A percentile compares a stretch with the other conserved stretches of the same genome.
These are phyloP conservation scores for Pyronema omphalodes DNA, from an alignment of 495 filamentous ascomycete genomes.

Conservation along the genomic window DNA sequence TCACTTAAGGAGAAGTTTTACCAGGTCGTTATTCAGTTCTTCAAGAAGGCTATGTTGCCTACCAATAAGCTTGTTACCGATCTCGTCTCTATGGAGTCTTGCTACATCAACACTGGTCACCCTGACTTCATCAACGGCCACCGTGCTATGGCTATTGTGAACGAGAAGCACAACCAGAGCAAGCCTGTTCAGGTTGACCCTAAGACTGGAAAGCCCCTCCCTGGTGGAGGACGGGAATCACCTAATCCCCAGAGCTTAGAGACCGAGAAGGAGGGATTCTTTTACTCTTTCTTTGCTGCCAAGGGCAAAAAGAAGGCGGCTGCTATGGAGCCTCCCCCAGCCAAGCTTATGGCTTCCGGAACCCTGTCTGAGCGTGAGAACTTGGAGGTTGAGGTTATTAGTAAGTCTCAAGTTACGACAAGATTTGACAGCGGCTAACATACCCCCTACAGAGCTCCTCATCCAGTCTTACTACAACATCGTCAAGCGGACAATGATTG, in stretches of 20 bases:
- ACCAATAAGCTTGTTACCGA: slow-evolving; percentile 94
- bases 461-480: slow-evolving; percentile 97
- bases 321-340: slow-evolving; percentile 89
- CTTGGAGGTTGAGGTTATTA: slow-evolving; percentile 95
- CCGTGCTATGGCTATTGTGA: slow-evolving; percentile 90
- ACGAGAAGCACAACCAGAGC: slow-evolving; percentile 59
- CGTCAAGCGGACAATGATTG: slow-evolving; percentile 93
- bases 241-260: slow-evolving; percentile 39
- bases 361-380: slow-evolving; percentile 79
- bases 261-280: slow-evolving; percentile 38
- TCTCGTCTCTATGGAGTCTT: slow-evolving; percentile 84
- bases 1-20: slow-evolving; percentile 93
- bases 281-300: slow-evolving; percentile 91
- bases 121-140: slow-evolving; percentile 97
- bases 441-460: slow-evolving; percentile 48
- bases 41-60: slow-evolving; percentile 94
- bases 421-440: background rate
- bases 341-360: slow-evolving; percentile 82
- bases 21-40: slow-evolving; percentile 79
- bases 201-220: slow-evolving; percentile 92
- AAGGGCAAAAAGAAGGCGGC: slow-evolving; percentile 99
- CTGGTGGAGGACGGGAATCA: slow-evolving; percentile 41
- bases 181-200: slow-evolving; percentile 96
- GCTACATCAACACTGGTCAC: slow-evolving; percentile 97
- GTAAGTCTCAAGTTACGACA: slow-evolving; percentile 36